A percentile compares a stretch with the other conserved stretches of the same genome.
Conservation (phyloP, 2,329 filamentous ascomycete species). For the Alternaria infectoria region DNA sequence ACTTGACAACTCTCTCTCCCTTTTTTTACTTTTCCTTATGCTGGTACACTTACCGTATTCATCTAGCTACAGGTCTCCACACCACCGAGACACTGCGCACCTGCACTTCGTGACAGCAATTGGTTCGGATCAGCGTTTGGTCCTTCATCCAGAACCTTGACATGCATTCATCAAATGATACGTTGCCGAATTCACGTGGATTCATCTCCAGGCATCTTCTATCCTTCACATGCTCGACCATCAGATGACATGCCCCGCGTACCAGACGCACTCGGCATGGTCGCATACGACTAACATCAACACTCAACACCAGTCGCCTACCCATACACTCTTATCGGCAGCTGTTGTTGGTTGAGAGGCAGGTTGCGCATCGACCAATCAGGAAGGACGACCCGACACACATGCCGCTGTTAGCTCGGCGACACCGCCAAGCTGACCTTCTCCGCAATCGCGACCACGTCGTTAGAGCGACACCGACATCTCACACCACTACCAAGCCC, state of each 20-base stretch:
- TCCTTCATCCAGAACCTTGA: slow-evolving; percentile 29
- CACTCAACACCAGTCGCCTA: slow-evolving; percentile 34
- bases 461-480: slow-evolving; percentile 28
- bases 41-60: slow-evolving; percentile 23
- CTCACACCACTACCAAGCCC: slow-evolving; percentile 27
- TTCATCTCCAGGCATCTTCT: slow-evolving; percentile 29
- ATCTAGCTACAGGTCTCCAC: slow-evolving; percentile 22
- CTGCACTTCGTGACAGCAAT: slow-evolving; percentile 26
- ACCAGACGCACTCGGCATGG: slow-evolving; percentile 13
- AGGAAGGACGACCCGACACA: slow-evolving; percentile 23
- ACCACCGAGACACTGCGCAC: background rate
- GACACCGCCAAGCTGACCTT: slow-evolving; percentile 26
- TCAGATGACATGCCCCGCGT: slow-evolving; percentile 15
- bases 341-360: slow-evolving; percentile 39
- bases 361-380: slow-evolving; percentile 32
- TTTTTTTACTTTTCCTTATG: slow-evolving; percentile 6
- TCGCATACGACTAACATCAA: slow-evolving; percentile 20
- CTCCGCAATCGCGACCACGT: slow-evolving; percentile 37
- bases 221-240: slow-evolving; percentile 24
- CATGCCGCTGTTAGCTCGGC: slow-evolving; percentile 36
- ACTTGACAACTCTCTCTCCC: slow-evolving; percentile 15
- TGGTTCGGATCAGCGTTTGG: slow-evolving; percentile 30
- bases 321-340: slow-evolving; percentile 30
- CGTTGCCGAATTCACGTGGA: slow-evolving; percentile 29
- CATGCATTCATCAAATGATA: slow-evolving; percentile 26